Percentiles rank a stretch among this genome's conserved stretches.
phyloP scores from a whole-genome alignment of 345 rosid species.

The Clausena lansium region DNA sequence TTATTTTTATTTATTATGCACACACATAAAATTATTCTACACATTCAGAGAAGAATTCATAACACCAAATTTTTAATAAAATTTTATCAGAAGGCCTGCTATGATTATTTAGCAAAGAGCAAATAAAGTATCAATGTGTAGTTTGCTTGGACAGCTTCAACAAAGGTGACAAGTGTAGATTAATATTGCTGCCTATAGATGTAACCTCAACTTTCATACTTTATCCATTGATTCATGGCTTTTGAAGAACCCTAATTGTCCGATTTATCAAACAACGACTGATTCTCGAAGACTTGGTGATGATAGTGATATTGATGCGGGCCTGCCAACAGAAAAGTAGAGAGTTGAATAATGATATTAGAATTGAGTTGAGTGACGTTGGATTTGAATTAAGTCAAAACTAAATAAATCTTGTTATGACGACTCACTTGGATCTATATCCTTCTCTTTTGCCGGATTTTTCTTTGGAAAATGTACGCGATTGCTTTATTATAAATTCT shows the following conservation, averaged over 20 bases:
- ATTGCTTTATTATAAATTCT: neutral
- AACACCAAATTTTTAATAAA: no score
- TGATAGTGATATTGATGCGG: constrained; percentile 10
- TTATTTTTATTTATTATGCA: no score
- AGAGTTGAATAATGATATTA: neutral
- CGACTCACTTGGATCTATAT: neutral
- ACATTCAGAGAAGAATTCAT: no score
- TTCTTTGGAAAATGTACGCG: neutral
- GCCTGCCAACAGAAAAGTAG: neutral
- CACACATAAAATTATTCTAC: no score
- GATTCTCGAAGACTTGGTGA: constrained; percentile 22
- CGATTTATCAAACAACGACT: constrained; percentile 41
- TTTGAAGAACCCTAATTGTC: constrained; percentile 51
- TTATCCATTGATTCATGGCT: constrained; percentile 54
- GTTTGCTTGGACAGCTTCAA: constrained; percentile 55
- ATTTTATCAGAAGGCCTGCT: constrained; percentile 18
- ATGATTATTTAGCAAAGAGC: constrained; percentile 33
- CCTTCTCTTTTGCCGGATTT: neutral
- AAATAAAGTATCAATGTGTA: constrained; percentile 39
- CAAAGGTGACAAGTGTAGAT: constrained; percentile 51
- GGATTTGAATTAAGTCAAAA: neutral
- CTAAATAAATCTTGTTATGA: neutral
- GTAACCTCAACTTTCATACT: constrained; percentile 53
- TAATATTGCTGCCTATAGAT: constrained; percentile 30
- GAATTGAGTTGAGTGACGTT: neutral